These are phyloP conservation scores for Entomortierella beljakovae DNA, from an alignment of 192 early-diverging fungal genomes.

Conservation along the genomic window DNA sequence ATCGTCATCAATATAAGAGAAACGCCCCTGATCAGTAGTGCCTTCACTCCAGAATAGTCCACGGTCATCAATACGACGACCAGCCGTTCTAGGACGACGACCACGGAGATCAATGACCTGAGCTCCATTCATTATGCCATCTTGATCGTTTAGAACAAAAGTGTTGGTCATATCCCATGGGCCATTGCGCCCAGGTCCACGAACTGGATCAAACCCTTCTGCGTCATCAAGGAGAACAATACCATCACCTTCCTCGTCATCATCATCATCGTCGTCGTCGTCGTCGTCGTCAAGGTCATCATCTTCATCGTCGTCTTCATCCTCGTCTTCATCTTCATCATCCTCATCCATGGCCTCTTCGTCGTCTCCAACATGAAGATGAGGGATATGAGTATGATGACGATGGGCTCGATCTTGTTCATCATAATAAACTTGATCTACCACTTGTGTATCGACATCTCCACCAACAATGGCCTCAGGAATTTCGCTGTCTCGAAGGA, in stretches of 20 bases:
- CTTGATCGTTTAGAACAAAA: conserved; percentile 47
- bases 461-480: conserved; percentile 61
- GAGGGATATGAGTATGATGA: conserved; percentile 56
- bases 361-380: conserved; percentile 66
- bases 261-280: conserved; percentile 64
- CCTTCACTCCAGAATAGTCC: conserved; percentile 51
- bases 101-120: conserved; percentile 56
- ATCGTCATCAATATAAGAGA: conserved; percentile 44
- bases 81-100: conserved; percentile 49
- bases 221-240: conserved; percentile 50
- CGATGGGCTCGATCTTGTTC: conserved; percentile 59
- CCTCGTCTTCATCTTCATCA: conserved; percentile 66
- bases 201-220: conserved; percentile 46
- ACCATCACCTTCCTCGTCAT: conserved; percentile 52
- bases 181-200: conserved; percentile 47
- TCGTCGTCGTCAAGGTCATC: conserved; percentile 58
- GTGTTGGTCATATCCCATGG: conserved; percentile 51
- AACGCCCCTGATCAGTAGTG: conserved; percentile 43
- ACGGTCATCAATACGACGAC: conserved; percentile 53
- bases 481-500: conserved; percentile 56
- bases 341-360: conserved; percentile 68
- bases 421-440: conserved; percentile 61
- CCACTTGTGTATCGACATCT: conserved; percentile 65
- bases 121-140: conserved; percentile 41
- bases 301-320: conserved; percentile 60